Conservation (phyloP, 352 stramenopile genomes). For the Phytophthora litchii region DNA sequence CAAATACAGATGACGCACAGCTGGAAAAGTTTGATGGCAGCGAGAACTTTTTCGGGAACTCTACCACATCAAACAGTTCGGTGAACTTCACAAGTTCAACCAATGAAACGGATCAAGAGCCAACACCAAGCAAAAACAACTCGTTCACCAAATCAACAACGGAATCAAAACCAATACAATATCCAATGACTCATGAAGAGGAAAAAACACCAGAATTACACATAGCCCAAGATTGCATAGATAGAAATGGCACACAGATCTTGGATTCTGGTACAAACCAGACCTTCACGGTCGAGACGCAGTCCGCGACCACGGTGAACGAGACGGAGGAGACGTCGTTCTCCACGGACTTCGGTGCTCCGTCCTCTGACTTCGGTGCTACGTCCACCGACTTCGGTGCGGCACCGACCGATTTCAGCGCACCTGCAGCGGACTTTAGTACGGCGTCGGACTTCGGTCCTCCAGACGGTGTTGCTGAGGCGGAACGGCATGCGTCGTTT, state of each 20-base stretch:
- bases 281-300: constrained; percentile 2
- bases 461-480: neutral
- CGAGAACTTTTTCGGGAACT: constrained; percentile 2
- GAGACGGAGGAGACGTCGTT: constrained; percentile 1
- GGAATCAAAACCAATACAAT: too few relatives aligned
- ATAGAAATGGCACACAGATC: too few relatives aligned
- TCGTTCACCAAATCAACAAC: too few relatives aligned
- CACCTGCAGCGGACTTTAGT: neutral
- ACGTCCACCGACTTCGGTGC: constrained; percentile 5
- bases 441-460: constrained; percentile 7
- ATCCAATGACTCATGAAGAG: too few relatives aligned
- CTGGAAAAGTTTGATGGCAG: neutral
- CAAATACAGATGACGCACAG: neutral
- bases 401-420: neutral
- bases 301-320: neutral
- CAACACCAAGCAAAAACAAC: too few relatives aligned
- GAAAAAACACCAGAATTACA: too few relatives aligned
- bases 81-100: neutral
- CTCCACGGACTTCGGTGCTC: constrained; percentile 4
- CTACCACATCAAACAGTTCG: neutral
- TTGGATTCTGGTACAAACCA: too few relatives aligned
- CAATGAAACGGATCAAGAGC: too few relatives aligned
- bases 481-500: constrained; percentile 3
- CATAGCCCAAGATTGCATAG: too few relatives aligned
- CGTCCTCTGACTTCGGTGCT: constrained; percentile 1